A percentile compares a stretch with the other conserved stretches of the same genome.
Evolutionary conservation across 139 green algal species (phyloP).

Genomic region (Microglena sp.): DNA sequence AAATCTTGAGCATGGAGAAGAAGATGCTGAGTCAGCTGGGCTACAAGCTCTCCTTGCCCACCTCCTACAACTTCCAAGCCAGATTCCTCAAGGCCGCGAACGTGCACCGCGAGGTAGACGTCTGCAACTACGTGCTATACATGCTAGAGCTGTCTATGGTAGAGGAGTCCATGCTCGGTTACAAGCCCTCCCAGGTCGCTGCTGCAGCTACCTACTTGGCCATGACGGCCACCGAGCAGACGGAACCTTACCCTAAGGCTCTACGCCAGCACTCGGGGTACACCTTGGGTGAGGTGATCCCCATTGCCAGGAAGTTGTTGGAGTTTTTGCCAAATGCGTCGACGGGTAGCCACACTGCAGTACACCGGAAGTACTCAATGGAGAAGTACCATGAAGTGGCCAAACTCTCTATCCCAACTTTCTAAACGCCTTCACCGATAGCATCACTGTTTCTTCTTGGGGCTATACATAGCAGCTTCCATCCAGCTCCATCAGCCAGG

Average conservation of each 20-base stretch:
- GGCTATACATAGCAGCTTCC: too few relatives aligned
- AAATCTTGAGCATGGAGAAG: constrained; percentile 96
- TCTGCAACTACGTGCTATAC: constrained; percentile 43
- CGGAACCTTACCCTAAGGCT: constrained; percentile 33
- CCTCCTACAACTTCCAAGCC: constrained; percentile 72
- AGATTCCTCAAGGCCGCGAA: constrained; percentile 78
- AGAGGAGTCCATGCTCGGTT: constrained; percentile 72
- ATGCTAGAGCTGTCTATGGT: constrained; percentile 78
- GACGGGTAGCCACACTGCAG: constrained; percentile 51
- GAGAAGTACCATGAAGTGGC: constrained; percentile 67
- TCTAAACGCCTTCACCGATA: too few relatives aligned
- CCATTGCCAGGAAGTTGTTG: constrained; percentile 50
- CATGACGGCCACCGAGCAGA: constrained; percentile 32
- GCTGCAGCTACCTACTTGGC: constrained; percentile 69
- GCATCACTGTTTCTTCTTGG: too few relatives aligned
- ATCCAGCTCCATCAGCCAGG: too few relatives aligned
- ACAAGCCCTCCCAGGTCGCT: too few relatives aligned
- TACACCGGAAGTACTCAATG: constrained; percentile 87
- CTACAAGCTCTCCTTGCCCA: constrained; percentile 88
- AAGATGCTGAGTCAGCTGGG: constrained; percentile 88
- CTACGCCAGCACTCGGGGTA: constrained; percentile 57
- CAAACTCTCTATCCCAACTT: too few relatives aligned
- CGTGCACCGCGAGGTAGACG: constrained; percentile 25
- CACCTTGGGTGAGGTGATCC: constrained; percentile 33
- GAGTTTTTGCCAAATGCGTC: constrained; percentile 62